phyloP scores from a whole-genome alignment of 106 monocot genomes.

The Acanthochlamys bracteata region DNA sequence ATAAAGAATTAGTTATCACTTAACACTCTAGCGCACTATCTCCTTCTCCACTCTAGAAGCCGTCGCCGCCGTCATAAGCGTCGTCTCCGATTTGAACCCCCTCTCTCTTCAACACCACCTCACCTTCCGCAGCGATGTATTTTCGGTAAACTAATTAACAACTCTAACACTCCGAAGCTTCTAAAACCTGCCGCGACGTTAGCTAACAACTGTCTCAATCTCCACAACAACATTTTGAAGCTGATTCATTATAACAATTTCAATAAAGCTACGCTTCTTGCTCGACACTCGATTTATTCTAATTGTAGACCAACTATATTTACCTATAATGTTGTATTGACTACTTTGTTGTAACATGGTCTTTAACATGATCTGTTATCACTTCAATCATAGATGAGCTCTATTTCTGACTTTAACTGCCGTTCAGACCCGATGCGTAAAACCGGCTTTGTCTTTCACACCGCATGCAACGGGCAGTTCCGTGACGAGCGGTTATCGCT shows the following conservation, averaged over 20 bases:
- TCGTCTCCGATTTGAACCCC: slow-evolving; percentile 83
- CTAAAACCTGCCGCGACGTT: slow-evolving; percentile 64
- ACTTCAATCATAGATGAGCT: slow-evolving; percentile 23
- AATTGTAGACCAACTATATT: slow-evolving; percentile 91
- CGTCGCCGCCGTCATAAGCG: slow-evolving; percentile 90
- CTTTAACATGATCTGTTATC: slow-evolving; percentile 83
- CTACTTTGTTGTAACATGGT: slow-evolving; percentile 67
- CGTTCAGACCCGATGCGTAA: too few relatives aligned
- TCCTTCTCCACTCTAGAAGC: slow-evolving; percentile 84
- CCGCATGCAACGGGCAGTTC: too few relatives aligned
- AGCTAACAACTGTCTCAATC: slow-evolving; percentile 57
- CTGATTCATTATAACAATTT: slow-evolving; percentile 75
- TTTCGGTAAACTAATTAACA: slow-evolving; percentile 12
- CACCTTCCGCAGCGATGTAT: slow-evolving; percentile 13
- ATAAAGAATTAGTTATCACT: too few relatives aligned
- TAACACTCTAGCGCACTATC: slow-evolving; percentile 38
- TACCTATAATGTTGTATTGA: slow-evolving; percentile 84
- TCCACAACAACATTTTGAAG: slow-evolving; percentile 77
- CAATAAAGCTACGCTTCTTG: slow-evolving; percentile 83
- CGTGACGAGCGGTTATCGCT: too few relatives aligned
- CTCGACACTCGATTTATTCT: slow-evolving; percentile 97
- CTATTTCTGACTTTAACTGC: too few relatives aligned
- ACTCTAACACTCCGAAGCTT: slow-evolving; percentile 78
- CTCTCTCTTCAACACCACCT: slow-evolving; percentile 53
- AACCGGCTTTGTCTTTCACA: too few relatives aligned